phyloP scores from a whole-genome alignment of 2,329 filamentous ascomycete genomes.

The Penicillium sumatraense region DNA sequence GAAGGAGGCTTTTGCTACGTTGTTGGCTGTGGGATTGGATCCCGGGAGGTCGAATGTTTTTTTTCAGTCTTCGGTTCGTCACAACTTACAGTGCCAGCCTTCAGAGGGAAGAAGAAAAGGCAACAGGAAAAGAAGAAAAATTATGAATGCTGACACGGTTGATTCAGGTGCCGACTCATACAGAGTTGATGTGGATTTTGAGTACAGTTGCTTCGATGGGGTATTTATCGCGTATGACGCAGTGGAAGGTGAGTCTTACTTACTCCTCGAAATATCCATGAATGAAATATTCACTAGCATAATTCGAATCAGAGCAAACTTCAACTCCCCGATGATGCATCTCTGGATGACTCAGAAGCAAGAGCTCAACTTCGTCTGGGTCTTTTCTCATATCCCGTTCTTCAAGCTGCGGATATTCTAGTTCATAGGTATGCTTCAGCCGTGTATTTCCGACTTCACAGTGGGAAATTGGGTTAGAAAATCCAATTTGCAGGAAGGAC shows the following conservation, averaged over 20 bases:
- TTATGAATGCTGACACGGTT: no score
- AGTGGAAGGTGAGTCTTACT: conserved; percentile 78
- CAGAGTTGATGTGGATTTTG: conserved; percentile 96
- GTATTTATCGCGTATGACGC: conserved; percentile 97
- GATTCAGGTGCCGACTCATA: conserved; percentile 71
- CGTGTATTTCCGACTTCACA: no score
- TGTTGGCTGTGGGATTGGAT: conserved; percentile 83
- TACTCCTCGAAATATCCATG: no score
- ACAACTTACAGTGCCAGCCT: no score
- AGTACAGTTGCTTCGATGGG: conserved; percentile 90
- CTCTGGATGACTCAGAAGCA: conserved; percentile 60
- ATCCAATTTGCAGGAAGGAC: no score
- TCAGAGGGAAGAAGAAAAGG: no score
- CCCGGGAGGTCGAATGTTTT: conserved; percentile 79
- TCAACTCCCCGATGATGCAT: conserved; percentile 63
- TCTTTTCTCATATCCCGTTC: conserved; percentile 92
- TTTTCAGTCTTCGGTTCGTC: conserved; percentile 73
- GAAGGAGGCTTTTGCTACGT: conserved; percentile 74
- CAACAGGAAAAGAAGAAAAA: no score
- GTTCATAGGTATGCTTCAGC: conserved; percentile 67
- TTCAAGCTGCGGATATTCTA: conserved; percentile 93
- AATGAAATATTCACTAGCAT: no score
- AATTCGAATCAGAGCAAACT: conserved; percentile 68
- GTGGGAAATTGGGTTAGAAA: no score
- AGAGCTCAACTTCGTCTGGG: conserved; percentile 77